Conservation (phyloP, 1,284 basidiomycete genomes). For the Boletus chippewaensis region DNA sequence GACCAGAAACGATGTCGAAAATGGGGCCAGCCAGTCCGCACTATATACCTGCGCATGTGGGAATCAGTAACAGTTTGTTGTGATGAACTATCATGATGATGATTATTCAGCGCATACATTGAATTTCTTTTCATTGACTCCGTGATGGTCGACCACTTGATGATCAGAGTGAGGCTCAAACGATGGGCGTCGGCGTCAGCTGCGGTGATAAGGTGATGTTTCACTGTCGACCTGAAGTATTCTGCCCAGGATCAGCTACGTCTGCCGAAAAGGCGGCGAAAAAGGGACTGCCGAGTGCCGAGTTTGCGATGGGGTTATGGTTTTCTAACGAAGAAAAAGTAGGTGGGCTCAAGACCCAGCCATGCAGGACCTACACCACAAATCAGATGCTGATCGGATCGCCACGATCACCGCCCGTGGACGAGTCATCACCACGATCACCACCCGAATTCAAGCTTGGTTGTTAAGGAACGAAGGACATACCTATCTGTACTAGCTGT, state of each 20-base stretch:
- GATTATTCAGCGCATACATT: background rate
- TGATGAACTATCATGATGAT: background rate
- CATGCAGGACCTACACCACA: no score
- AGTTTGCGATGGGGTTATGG: no score
- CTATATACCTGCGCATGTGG: background rate
- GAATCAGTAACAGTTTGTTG: background rate
- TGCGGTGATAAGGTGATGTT: background rate
- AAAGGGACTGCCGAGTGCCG: constrained; percentile 65
- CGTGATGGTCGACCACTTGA: background rate
- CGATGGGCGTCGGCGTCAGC: background rate
- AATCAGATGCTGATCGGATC: no score
- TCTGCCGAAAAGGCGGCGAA: constrained; percentile 90
- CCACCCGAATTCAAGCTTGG: no score
- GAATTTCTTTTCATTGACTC: background rate
- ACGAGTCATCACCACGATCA: no score
- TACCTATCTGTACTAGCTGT: no score
- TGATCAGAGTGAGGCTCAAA: background rate
- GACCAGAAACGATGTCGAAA: background rate
- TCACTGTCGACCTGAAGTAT: no score
- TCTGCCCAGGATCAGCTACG: constrained; percentile 31
- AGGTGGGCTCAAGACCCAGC: no score
- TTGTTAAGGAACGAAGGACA: no score
- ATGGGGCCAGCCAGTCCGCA: background rate
- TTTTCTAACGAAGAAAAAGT: no score
- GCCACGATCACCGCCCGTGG: no score